These are phyloP conservation scores for Arachis monticola DNA, from an alignment of 331 rosid species.

Conservation along the genomic window DNA sequence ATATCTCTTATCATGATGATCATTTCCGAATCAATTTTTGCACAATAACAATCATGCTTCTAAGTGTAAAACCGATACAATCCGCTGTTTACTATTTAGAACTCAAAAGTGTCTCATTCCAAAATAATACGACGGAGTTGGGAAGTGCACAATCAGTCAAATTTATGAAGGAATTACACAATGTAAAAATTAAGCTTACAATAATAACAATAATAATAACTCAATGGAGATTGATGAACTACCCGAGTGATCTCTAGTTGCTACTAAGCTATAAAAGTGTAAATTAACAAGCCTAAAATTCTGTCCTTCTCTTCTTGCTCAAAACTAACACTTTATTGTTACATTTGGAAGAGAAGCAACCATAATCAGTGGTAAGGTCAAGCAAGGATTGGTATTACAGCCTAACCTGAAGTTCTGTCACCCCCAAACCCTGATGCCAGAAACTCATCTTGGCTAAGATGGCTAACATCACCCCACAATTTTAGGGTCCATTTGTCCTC, in stretches of 20 bases:
- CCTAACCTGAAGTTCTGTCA: conserved; percentile 77
- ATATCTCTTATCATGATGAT: too few relatives aligned
- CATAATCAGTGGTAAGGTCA: not conserved
- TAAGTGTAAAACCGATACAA: too few relatives aligned
- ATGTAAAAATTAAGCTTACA: too few relatives aligned
- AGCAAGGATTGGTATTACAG: conserved; percentile 4
- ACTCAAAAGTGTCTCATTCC: not conserved
- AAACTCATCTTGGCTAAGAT: conserved; percentile 63
- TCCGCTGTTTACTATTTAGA: too few relatives aligned
- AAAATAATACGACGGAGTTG: not conserved
- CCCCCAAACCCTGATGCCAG: conserved; percentile 85
- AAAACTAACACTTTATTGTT: conserved; percentile 7
- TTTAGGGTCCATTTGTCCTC: conserved; percentile 67
- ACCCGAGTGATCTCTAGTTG: conserved; percentile 2
- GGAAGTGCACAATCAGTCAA: not conserved
- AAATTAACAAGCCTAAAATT: not conserved
- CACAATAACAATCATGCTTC: too few relatives aligned
- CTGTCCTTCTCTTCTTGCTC: conserved; percentile 10
- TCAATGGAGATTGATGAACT: not conserved
- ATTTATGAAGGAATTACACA: not conserved
- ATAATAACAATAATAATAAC: too few relatives aligned
- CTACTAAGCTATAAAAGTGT: not conserved
- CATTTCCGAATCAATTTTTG: too few relatives aligned
- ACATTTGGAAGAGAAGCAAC: conserved; percentile 29
- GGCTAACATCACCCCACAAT: conserved; percentile 81